phyloP scores from a whole-genome alignment of 1,284 basidiomycete genomes.

The Boletus calvinii region DNA sequence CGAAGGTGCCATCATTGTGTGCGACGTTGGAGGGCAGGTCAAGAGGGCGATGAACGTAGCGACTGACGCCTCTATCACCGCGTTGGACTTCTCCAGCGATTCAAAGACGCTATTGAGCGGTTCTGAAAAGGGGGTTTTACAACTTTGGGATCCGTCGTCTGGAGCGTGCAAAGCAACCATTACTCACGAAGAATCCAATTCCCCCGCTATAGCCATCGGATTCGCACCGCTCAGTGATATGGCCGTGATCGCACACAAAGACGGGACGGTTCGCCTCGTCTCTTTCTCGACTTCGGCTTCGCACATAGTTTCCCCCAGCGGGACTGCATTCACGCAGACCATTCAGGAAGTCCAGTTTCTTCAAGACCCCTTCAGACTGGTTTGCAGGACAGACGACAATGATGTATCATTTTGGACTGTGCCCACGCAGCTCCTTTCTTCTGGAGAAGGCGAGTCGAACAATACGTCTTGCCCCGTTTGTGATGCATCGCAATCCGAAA shows the following conservation, averaged over 20 bases:
- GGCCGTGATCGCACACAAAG: conserved; percentile 1
- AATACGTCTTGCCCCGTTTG: conserved; percentile 2
- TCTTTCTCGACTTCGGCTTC: background rate
- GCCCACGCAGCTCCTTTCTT: background rate
- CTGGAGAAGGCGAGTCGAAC: background rate
- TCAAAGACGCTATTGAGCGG: conserved; percentile 11
- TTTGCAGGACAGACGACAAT: conserved; percentile 6
- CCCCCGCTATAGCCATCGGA: conserved; percentile 1
- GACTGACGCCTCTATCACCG: conserved; percentile 3
- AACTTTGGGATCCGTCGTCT: conserved; percentile 10
- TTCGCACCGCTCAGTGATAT: conserved; percentile 10
- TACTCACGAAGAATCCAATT: background rate
- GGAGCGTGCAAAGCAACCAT: conserved; percentile 9
- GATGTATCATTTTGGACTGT: conserved; percentile 10
- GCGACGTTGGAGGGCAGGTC: conserved; percentile 7
- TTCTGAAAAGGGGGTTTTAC: conserved; percentile 4
- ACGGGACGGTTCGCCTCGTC: conserved; percentile 8
- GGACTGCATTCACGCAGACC: background rate
- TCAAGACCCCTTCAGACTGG: conserved; percentile 3
- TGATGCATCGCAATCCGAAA: background rate
- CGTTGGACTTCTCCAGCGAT: conserved; percentile 10
- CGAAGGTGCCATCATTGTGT: conserved; percentile 14
- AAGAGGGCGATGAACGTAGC: conserved; percentile 8
- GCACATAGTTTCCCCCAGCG: conserved; percentile 9
- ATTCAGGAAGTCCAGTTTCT: conserved; percentile 2